Percentiles rank a stretch among this genome's conserved stretches.
Conservation (phyloP, 306 rosid genomes). For the Macrotyloma uniflorum region DNA sequence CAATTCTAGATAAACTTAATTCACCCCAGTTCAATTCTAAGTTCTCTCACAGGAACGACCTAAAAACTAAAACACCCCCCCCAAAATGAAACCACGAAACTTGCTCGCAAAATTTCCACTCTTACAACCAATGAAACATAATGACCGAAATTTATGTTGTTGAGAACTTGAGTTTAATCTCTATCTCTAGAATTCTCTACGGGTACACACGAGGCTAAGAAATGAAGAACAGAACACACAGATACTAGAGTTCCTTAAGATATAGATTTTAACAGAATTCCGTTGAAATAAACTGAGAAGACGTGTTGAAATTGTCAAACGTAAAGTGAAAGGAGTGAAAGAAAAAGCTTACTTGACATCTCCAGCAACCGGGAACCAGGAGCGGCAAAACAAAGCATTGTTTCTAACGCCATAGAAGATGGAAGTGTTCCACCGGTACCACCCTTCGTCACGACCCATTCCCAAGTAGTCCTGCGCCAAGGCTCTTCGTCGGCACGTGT, state of each 20-base stretch:
- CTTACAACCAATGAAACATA: neutral
- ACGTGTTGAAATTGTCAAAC: neutral
- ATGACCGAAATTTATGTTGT: neutral
- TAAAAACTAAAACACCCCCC: neutral
- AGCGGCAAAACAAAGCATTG: slow-evolving; percentile 79
- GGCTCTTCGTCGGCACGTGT: slow-evolving; percentile 71
- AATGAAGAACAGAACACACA: neutral
- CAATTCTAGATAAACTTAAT: neutral
- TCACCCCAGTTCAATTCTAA: neutral
- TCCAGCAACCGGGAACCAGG: slow-evolving; percentile 74
- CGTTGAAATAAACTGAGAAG: neutral
- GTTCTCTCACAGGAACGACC: neutral
- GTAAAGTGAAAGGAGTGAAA: neutral
- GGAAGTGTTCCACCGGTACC: slow-evolving; percentile 63
- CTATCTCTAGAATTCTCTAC: neutral
- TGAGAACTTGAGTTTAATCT: neutral
- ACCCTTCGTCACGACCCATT: slow-evolving; percentile 55
- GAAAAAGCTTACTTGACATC: slow-evolving; percentile 64
- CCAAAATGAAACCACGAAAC: neutral
- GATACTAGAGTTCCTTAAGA: neutral
- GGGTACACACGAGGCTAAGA: neutral
- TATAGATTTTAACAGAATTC: slow-evolving; percentile 5
- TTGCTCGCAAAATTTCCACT: neutral
- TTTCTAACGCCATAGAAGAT: slow-evolving; percentile 67
- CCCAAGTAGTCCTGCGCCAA: slow-evolving; percentile 68